phyloP scores from a whole-genome alignment of 2,329 filamentous ascomycete species.

The Aspergillus sojae region DNA sequence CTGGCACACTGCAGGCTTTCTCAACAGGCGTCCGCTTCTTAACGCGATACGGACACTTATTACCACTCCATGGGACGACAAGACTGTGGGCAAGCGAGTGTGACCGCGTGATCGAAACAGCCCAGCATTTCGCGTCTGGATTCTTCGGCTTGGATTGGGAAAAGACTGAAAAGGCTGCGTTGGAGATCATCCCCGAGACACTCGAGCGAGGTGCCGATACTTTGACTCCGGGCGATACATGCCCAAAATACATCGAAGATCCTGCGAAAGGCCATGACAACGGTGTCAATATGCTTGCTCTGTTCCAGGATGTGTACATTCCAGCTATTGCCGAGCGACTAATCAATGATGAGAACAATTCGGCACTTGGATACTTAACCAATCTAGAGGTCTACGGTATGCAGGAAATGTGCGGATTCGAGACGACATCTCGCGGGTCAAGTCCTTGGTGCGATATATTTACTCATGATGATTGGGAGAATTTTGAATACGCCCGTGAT shows the following conservation, averaged over 20 bases:
- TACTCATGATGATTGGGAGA: slow-evolving; percentile 54
- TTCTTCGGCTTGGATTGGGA: slow-evolving; percentile 58
- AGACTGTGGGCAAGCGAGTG: slow-evolving; percentile 60
- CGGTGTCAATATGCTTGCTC: slow-evolving; percentile 51
- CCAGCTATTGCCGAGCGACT: slow-evolving; percentile 50
- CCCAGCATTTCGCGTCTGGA: slow-evolving; percentile 56
- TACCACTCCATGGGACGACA: slow-evolving; percentile 36
- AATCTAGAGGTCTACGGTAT: slow-evolving; percentile 58
- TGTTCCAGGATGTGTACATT: slow-evolving; percentile 54
- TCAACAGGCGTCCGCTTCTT: slow-evolving; percentile 57
- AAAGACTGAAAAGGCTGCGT: slow-evolving; percentile 34
- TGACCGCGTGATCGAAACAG: slow-evolving; percentile 59
- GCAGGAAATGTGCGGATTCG: slow-evolving; percentile 66
- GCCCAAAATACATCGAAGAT: slow-evolving; percentile 42
- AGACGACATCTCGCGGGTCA: slow-evolving; percentile 55
- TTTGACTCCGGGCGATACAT: slow-evolving; percentile 57
- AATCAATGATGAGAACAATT: slow-evolving; percentile 22
- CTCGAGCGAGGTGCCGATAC: slow-evolving; percentile 55
- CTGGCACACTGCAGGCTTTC: slow-evolving; percentile 58
- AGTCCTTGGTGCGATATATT: slow-evolving; percentile 62
- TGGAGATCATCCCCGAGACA: slow-evolving; percentile 58
- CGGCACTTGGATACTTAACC: slow-evolving; percentile 45
- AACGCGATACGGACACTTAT: slow-evolving; percentile 55
- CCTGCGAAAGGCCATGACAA: slow-evolving; percentile 51
- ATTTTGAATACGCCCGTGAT: slow-evolving; percentile 63